A percentile compares a stretch with the other conserved stretches of the same genome.
phyloP scores from a whole-genome alignment of 176 grass and related monocot species.

The Cenchrus americanus region DNA sequence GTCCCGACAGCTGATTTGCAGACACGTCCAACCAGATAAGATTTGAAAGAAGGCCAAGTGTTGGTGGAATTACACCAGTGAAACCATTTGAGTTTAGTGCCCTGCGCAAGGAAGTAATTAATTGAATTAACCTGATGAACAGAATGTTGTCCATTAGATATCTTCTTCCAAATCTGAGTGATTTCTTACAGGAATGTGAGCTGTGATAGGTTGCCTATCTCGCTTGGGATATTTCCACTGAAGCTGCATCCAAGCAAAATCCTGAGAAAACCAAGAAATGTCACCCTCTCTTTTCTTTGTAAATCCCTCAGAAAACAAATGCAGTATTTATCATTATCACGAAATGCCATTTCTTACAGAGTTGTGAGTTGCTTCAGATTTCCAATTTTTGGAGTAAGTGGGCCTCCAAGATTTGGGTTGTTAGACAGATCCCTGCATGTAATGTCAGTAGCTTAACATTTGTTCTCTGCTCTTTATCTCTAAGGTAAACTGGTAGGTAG shows the following conservation, averaged over 20 bases:
- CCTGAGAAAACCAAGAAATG: constrained; percentile 48
- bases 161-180: constrained; percentile 6
- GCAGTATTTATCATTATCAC: constrained; percentile 24
- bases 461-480: not conserved
- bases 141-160: constrained; percentile 33
- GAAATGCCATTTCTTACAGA: constrained; percentile 61
- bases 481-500: constrained; percentile 13
- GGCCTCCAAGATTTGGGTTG: constrained; percentile 60
- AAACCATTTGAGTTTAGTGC: constrained; percentile 82
- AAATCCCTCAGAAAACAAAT: constrained; percentile 9
- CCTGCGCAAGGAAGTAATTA: constrained; percentile 43
- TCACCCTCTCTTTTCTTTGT: constrained; percentile 4
- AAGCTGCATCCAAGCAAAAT: constrained; percentile 88
- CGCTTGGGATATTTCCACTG: constrained; percentile 56
- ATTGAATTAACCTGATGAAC: constrained; percentile 27
- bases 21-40: constrained; percentile 87
- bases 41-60: constrained; percentile 66
- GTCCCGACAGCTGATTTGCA: constrained; percentile 67
- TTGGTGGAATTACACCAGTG: constrained; percentile 69
- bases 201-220: constrained; percentile 69
- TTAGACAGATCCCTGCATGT: constrained; percentile 83
- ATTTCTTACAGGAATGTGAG: constrained; percentile 80
- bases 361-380: constrained; percentile 73
- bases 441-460: constrained; percentile 34
- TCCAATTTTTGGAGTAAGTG: constrained; percentile 69